Conservation (phyloP, 2,329 filamentous ascomycete genomes). For the Monosporascus sp. region DNA sequence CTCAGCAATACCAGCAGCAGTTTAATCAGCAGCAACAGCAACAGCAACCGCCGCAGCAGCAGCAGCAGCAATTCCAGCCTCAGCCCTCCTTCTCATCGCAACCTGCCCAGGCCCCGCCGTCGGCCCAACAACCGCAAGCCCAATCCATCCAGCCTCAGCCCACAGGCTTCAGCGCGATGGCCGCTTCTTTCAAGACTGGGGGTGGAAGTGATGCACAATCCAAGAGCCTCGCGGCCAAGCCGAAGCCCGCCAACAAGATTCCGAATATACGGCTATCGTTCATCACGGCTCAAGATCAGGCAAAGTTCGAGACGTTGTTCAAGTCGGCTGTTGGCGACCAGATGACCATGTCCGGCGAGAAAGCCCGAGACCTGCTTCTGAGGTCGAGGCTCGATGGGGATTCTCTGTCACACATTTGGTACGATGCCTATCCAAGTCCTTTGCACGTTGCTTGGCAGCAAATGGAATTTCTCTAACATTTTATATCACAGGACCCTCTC, state of each 20-base stretch:
- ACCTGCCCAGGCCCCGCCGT: constrained; percentile 43
- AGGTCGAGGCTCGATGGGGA: constrained; percentile 84
- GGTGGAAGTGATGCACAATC: constrained; percentile 36
- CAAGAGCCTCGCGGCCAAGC: constrained; percentile 37
- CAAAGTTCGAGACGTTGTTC: constrained; percentile 96
- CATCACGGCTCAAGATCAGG: constrained; percentile 89
- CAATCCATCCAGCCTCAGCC: constrained; percentile 60
- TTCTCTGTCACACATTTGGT: constrained; percentile 90
- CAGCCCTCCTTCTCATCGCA: constrained; percentile 41
- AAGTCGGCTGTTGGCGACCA: constrained; percentile 88
- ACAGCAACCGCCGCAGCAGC: constrained; percentile 35
- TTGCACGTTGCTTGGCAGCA: not conserved
- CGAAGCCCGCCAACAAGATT: constrained; percentile 64
- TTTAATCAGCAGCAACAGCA: constrained; percentile 48
- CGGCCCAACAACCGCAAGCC: constrained; percentile 44
- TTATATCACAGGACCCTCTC: constrained; percentile 65
- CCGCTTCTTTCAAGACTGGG: constrained; percentile 57
- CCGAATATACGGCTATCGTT: constrained; percentile 93
- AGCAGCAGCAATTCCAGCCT: constrained; percentile 37
- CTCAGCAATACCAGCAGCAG: constrained; percentile 55
- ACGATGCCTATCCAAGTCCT: constrained; percentile 20
- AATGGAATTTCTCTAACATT: constrained; percentile 14
- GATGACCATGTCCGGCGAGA: constrained; percentile 85
- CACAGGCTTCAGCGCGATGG: constrained; percentile 62
- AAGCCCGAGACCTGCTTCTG: constrained; percentile 82